phyloP scores from a whole-genome alignment of 2,329 filamentous ascomycete species.

The Diplodia seriata region DNA sequence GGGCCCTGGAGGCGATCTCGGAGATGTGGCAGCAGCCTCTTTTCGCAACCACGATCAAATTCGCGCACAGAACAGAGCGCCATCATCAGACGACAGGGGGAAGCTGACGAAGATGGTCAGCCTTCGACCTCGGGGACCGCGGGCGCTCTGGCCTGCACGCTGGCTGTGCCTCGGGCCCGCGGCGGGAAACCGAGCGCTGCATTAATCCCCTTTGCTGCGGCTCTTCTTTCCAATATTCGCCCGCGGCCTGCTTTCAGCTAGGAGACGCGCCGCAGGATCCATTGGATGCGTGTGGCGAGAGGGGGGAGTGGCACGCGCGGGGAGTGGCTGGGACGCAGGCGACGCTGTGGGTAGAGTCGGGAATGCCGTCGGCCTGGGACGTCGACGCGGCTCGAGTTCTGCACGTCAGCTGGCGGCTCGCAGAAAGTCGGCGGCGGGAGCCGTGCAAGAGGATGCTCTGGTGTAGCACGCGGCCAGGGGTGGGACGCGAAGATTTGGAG shows the following conservation, averaged over 20 bases:
- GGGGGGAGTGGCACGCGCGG: background rate
- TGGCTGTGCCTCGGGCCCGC: slow-evolving; percentile 21
- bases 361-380: background rate
- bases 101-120: slow-evolving; percentile 5
- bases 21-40: background rate
- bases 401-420: slow-evolving; percentile 17
- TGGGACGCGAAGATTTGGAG: background rate
- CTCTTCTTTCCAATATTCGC: slow-evolving; percentile 9
- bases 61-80: slow-evolving; percentile 18
- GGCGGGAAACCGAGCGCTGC: slow-evolving; percentile 12
- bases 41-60: slow-evolving; percentile 15
- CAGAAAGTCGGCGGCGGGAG: background rate
- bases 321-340: background rate
- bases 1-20: background rate
- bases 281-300: background rate
- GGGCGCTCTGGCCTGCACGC: background rate
- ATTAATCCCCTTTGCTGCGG: background rate
- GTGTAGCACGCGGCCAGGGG: slow-evolving; percentile 7
- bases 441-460: too few species aligned
- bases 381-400: slow-evolving; percentile 9
- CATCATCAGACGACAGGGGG: slow-evolving; percentile 25
- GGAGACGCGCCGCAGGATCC: background rate
- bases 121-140: slow-evolving; percentile 7
- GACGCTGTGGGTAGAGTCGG: background rate
- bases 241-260: background rate